Base-by-base conservation (phyloP, 257 asterid genomes). In the Ajuga chamaepitys region DNA sequence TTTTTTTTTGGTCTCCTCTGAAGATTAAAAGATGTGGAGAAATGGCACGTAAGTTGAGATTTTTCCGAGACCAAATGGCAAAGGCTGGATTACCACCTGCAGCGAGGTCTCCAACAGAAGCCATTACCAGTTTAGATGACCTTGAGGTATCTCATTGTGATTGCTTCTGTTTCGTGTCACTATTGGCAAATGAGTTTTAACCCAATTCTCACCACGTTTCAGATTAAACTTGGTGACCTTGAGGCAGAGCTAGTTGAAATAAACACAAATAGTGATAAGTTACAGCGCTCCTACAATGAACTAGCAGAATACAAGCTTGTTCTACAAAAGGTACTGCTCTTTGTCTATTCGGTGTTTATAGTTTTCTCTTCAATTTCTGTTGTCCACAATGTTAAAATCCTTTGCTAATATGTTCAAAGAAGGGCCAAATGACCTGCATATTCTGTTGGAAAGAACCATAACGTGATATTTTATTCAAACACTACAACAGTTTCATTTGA, bases 21-120 rank as follows among this genome's bases (percentile, higher is more conserved):
- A 67, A 94, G 99, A 85, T 94, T 68, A 90, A 88, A 88, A 80
- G 95, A 81, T 86, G 91, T 52, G 98, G 96, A 74, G 99, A 94
- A 83, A 88, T 94, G 99, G 98, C 97, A 60, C 98, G 98, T 32
- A 88, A 94, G 65, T 73, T 94, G 69, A 87, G 98, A 55, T 86
- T 90, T 75, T 88, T 94, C 53, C 88, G 81, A 60, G 97, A 91
- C 44, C 99, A 94, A 79, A 94, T 94, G 86, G 72, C 77, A 13
- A 94, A 82, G 74, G 95, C 97, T 25, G 99, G 95, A n/a, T 53
- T 88, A 79, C 68, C 79, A 21, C 80, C 91, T 75, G 78, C 89
- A 51, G 66, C 64, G 45, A 54, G 58, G 44, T 75, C 88, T 57
- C 67, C 7, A 64, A 52, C 82, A 41, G 83, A 74, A 71, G 64